Base-by-base conservation (phyloP, 2,329 filamentous ascomycete species). In the Colletotrichum lindemuthianum region DNA sequence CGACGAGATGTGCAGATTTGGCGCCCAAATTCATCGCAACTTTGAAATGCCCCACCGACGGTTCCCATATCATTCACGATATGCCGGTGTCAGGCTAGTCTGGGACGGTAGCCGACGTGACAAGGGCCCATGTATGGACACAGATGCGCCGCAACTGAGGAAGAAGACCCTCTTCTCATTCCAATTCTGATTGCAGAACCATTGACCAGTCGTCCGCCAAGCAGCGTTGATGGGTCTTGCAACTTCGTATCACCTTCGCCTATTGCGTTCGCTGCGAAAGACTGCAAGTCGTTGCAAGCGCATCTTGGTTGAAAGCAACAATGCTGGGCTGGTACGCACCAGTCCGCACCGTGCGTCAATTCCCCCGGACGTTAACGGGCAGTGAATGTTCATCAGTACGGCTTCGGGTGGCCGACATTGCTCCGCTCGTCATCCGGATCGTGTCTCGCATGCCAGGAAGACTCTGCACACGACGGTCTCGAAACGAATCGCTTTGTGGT, bases 21-120 rank as follows among this genome's bases (percentile, higher is more conserved):
- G 45, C 52, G 58, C 47, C 52, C 50, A 57, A 51, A 36, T 56
- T 48, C 61, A 56, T 65, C 51, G 51, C 58, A 61, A 52, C 61
- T 65, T 61, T 57, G 15, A 41, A 65, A 33, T n/a, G 33, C 40
- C 51, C 51, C 40, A 41, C 57, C 32, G 24, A 43, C 12, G 34
- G 36, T 37, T 45, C 51, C 58, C 61, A 51, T 51, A 51, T 51
- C 50, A 51, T 43, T 56, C 61, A 16, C 32, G 45, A 36, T 65
- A 51, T 61, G 61, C 58, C 61, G 51, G 57, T 60, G 40, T 55
- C 50, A 64, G 57, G 48, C 47, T 53, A 55, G 55, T 63, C 48
- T 60, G 53, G 60, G 60, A 37, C 43, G 32, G 51, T 50, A 55
- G 51, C 58, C 51, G 61, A 61, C 33, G 47, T 50, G 50, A 61